Percentiles rank a stretch among this genome's conserved stretches.
phyloP scores from a whole-genome alignment of 805 yeast genomes.

The Yarrowia deformans region DNA sequence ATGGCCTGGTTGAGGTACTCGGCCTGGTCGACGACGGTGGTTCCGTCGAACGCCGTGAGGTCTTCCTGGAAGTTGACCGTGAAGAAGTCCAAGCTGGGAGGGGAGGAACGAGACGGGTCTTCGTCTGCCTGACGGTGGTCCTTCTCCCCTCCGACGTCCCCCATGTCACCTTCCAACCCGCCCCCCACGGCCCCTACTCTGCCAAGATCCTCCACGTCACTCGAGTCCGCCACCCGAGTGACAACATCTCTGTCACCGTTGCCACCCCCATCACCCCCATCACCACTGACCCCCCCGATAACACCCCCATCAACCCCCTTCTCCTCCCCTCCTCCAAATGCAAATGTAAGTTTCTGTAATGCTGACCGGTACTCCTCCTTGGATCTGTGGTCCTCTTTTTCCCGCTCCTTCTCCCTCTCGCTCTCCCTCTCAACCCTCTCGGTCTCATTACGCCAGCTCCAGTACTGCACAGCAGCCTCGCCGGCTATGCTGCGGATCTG shows the following conservation, averaged over 20 bases:
- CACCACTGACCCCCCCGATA: background rate
- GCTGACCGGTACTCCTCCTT: background rate
- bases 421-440: background rate
- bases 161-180: background rate
- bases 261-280: background rate
- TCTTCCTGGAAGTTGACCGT: constrained; percentile 94
- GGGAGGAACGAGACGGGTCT: background rate
- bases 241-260: too few species aligned
- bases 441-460: background rate
- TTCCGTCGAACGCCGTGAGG: constrained; percentile 93
- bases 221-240: too few species aligned
- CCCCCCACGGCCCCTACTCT: too few species aligned
- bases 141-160: background rate
- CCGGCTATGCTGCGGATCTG: constrained; percentile 83
- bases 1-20: constrained; percentile 89
- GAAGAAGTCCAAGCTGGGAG: constrained; percentile 68
- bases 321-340: constrained; percentile 1
- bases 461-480: constrained; percentile 35
- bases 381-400: too few species aligned
- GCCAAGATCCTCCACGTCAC: background rate
- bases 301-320: background rate
- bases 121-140: background rate
- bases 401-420: background rate
- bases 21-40: constrained; percentile 90
- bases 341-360: constrained; percentile 9